Evolutionary conservation across 1,284 basidiomycete species (phyloP), one percentile per base, ranked within the genome.

Genomic region (Apiotrichum gamsii): DNA sequence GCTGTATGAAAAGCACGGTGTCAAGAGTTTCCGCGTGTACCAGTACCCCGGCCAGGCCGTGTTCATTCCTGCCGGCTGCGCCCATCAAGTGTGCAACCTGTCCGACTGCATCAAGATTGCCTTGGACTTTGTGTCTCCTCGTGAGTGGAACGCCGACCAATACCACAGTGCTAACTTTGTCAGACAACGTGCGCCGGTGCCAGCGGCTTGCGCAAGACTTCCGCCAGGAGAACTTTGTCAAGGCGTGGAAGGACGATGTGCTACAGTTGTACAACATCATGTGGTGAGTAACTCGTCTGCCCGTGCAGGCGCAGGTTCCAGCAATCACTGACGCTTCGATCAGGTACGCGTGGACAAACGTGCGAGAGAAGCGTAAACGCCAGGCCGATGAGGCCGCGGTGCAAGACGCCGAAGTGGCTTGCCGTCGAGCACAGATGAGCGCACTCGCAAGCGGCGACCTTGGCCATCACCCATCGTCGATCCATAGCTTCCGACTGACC

Each of bases 91-190:
- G 42, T 64, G 81, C 47, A 73, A 70, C 54, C 73, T 93, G 28
- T 78, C 88, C 11, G 90, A 95, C 68, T 94, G 88, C 67, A 84
- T 96, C 75, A 96, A 96, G 74, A 87, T 95, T 39, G 91, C 93
- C n/a, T 79, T 87, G 56, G 91, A 97, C 73, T 97, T 93, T 72
- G 89, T 96, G 55, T 89, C 85, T 72, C 85, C 89, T 14, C 69
- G 69, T 72, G 45, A 63, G 68, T 65, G 8, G 40, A 8, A 23
- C n/a, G n/a, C n/a, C n/a, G n/a, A n/a, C n/a, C n/a, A n/a, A n/a
- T n/a, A n/a, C n/a, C n/a, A n/a, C n/a, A n/a, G n/a, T 15, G 28
- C 15, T 18, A 18, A 11, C 19, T n/a, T n/a, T n/a, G 14, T 19
- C 40, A 72, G 87, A 96, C 74, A 95, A 94, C 64, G 83, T 95